These are phyloP conservation scores for Zelopaecilomyces penicillatus DNA, from an alignment of 2,329 filamentous ascomycete species.

Conservation along the genomic window DNA sequence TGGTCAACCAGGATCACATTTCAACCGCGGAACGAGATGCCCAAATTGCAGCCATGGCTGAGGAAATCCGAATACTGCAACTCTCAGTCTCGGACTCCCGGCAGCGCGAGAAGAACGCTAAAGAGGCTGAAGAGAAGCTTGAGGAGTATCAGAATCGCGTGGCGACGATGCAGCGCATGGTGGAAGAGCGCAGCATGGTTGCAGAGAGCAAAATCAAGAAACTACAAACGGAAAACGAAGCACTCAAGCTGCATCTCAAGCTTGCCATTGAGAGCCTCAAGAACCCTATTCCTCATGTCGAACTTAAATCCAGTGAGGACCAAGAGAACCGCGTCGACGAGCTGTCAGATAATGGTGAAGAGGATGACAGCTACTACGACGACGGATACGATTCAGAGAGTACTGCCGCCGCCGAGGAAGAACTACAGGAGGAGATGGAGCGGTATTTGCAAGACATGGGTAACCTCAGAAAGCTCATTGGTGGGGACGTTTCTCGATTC, in stretches of 20 bases:
- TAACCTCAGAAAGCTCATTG: constrained; percentile 55
- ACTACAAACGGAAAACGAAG: constrained; percentile 83
- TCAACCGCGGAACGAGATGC: constrained; percentile 89
- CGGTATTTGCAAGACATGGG: constrained; percentile 74
- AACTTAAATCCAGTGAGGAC: constrained; percentile 19
- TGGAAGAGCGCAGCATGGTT: constrained; percentile 89
- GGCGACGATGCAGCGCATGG: constrained; percentile 80
- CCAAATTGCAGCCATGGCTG: constrained; percentile 88
- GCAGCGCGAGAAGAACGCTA: constrained; percentile 66
- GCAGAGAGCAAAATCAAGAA: constrained; percentile 90
- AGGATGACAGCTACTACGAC: constrained; percentile 39
- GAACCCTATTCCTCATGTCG: constrained; percentile 71
- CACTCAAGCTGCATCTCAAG: constrained; percentile 76
- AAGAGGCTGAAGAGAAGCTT: constrained; percentile 70
- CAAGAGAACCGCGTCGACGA: constrained; percentile 20
- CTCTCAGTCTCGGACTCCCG: constrained; percentile 59
- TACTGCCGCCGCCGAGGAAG: constrained; percentile 37
- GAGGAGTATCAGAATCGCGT: constrained; percentile 95
- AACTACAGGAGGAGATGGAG: constrained; percentile 76
- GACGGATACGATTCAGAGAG: constrained; percentile 46
- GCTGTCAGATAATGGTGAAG: constrained; percentile 12
- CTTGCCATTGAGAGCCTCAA: constrained; percentile 78
- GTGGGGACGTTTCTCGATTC: constrained; percentile 66
- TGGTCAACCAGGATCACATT: constrained; percentile 92
- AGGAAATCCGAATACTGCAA: constrained; percentile 83